phyloP scores from a whole-genome alignment of 2,329 filamentous ascomycete species.

The Fusarium buharicum region DNA sequence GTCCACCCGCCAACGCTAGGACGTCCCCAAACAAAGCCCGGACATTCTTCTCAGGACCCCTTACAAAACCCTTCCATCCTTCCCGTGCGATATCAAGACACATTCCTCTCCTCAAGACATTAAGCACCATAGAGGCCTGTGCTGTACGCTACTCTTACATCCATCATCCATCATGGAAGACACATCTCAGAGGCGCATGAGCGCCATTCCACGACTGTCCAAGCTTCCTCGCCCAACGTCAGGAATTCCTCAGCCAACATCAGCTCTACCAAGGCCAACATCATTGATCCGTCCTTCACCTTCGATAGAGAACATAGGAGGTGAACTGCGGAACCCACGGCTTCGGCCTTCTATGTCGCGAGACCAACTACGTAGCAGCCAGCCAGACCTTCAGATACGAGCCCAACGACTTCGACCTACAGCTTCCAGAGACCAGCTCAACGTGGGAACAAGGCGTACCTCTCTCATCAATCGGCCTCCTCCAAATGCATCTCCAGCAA shows the following conservation, averaged over 20 bases:
- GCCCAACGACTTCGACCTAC: conserved; percentile 55
- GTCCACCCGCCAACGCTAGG: conserved; percentile 47
- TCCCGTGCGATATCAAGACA: conserved; percentile 1
- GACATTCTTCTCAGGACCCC: conserved; percentile 16
- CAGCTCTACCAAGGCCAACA: conserved; percentile 41
- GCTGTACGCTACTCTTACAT: not conserved
- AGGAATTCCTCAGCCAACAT: conserved; percentile 47
- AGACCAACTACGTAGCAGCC: conserved; percentile 50
- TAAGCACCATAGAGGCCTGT: conserved; percentile 1
- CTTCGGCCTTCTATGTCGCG: conserved; percentile 55
- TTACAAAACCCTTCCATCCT: conserved; percentile 21
- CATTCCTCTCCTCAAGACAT: conserved; percentile 28
- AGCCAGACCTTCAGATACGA: conserved; percentile 46
- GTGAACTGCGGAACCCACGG: conserved; percentile 54
- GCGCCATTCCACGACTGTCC: conserved; percentile 53
- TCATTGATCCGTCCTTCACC: conserved; percentile 46
- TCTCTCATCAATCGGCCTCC: conserved; percentile 36
- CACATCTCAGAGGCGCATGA: conserved; percentile 51
- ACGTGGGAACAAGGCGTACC: conserved; percentile 38
- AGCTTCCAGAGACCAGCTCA: conserved; percentile 54
- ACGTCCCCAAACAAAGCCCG: conserved; percentile 19
- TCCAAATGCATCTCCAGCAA: conserved; percentile 32
- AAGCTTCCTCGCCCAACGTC: conserved; percentile 52
- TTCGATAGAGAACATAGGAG: conserved; percentile 45
- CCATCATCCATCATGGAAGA: conserved; percentile 46